These are phyloP conservation scores for Ciborinia camelliae DNA, from an alignment of 2,329 filamentous ascomycete genomes.

Conservation along the genomic window DNA sequence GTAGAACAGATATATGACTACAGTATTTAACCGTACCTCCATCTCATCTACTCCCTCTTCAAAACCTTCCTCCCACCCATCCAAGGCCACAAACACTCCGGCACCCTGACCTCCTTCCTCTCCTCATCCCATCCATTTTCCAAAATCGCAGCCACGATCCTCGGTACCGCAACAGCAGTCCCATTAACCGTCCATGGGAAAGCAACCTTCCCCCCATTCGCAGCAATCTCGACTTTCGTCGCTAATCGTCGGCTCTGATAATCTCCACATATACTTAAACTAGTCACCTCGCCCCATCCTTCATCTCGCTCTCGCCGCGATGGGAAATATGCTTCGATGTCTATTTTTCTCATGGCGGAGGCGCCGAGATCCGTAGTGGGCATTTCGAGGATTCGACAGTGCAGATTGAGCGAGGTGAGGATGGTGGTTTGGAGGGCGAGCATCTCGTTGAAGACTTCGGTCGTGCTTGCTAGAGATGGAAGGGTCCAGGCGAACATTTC, in stretches of 20 bases:
- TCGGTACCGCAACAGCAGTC: constrained; percentile 85
- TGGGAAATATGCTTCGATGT: constrained; percentile 94
- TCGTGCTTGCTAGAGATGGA: constrained; percentile 49
- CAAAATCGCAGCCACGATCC: constrained; percentile 82
- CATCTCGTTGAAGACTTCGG: constrained; percentile 76
- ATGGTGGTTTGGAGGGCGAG: constrained; percentile 84
- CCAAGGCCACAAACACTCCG: constrained; percentile 74
- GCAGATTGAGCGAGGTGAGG: constrained; percentile 69
- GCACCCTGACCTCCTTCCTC: constrained; percentile 65
- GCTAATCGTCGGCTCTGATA: constrained; percentile 84
- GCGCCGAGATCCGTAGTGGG: constrained; percentile 84
- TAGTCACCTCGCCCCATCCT: constrained; percentile 93
- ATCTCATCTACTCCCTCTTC: constrained; percentile 2
- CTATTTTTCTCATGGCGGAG: constrained; percentile 78
- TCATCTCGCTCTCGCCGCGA: constrained; percentile 62
- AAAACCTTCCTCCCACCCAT: constrained; percentile 76
- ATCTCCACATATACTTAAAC: constrained; percentile 86
- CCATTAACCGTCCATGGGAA: constrained; percentile 94
- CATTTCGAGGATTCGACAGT: constrained; percentile 91
- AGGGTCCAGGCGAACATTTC: constrained; percentile 93
- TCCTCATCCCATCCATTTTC: constrained; percentile 86
- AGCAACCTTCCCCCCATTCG: constrained; percentile 51
- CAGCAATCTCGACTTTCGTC: constrained; percentile 62
- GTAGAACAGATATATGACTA: too few relatives aligned
- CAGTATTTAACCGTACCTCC: too few relatives aligned